Percentiles rank a stretch among this genome's conserved stretches.
Evolutionary conservation across 2,329 filamentous ascomycete genomes (phyloP).

Genomic region (Fusarium marasasianum): DNA sequence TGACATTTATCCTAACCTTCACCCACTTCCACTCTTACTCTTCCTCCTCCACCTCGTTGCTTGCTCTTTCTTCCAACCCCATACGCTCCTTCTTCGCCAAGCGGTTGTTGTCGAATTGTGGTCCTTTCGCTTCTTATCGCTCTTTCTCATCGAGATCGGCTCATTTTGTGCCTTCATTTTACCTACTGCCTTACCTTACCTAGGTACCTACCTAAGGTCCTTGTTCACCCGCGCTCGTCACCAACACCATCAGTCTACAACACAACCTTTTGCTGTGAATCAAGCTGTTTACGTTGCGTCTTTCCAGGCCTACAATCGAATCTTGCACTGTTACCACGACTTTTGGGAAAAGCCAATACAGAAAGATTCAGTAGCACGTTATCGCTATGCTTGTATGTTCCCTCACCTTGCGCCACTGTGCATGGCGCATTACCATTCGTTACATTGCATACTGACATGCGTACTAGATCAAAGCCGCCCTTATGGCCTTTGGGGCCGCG

Average conservation of each 20-base stretch:
- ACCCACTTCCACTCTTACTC: background rate
- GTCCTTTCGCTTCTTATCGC: slow-evolving; percentile 34
- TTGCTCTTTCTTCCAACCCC: slow-evolving; percentile 16
- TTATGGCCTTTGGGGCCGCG: slow-evolving; percentile 63
- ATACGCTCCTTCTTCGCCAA: slow-evolving; percentile 31
- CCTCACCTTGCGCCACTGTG: background rate
- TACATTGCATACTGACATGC: slow-evolving; percentile 22
- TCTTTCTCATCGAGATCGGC: slow-evolving; percentile 30
- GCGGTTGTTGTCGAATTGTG: slow-evolving; percentile 14
- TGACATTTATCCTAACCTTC: slow-evolving; percentile 4
- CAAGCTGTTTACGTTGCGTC: slow-evolving; percentile 3
- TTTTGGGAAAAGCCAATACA: slow-evolving; percentile 16
- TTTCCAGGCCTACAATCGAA: background rate
- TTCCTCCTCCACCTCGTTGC: background rate
- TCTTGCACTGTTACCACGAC: background rate
- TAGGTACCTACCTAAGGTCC: background rate
- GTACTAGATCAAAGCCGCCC: slow-evolving; percentile 52
- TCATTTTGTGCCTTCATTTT: slow-evolving; percentile 15
- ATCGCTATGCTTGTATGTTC: slow-evolving; percentile 42
- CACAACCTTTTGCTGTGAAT: slow-evolving; percentile 3
- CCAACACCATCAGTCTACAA: slow-evolving; percentile 5
- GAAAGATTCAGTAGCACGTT: slow-evolving; percentile 7
- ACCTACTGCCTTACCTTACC: background rate
- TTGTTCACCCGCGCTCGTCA: background rate
- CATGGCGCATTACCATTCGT: background rate